These are phyloP conservation scores for Andalucia godoyi DNA, from an alignment of 78 protist genomes.

Conservation along the genomic window DNA sequence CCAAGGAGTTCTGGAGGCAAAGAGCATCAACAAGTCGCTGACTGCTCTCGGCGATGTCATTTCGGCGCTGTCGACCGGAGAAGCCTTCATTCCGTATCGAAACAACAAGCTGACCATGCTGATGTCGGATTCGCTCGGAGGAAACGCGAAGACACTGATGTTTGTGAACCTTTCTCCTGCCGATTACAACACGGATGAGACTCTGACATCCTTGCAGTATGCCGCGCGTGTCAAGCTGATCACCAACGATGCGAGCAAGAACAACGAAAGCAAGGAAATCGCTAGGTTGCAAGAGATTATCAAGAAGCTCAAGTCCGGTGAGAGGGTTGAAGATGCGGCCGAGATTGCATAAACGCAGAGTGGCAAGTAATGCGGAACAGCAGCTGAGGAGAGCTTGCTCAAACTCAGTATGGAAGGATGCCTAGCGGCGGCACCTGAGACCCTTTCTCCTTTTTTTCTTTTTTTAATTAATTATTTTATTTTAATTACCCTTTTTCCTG, in stretches of 20 bases:
- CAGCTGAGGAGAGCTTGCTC: no score
- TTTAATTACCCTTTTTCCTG: no score
- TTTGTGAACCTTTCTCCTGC: conserved; percentile 72
- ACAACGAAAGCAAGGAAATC: conserved; percentile 7
- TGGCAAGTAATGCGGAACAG: no score
- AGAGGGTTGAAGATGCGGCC: background rate
- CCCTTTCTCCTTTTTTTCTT: no score
- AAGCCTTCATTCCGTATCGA: conserved; percentile 38
- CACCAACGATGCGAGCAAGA: conserved; percentile 2
- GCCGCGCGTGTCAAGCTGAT: conserved; percentile 28
- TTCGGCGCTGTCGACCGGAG: conserved; percentile 16
- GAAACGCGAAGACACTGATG: conserved; percentile 74
- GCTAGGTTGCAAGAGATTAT: background rate
- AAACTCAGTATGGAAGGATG: no score
- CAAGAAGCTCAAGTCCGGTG: background rate
- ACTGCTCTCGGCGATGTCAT: conserved; percentile 37
- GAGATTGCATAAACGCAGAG: no score
- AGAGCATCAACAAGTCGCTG: conserved; percentile 34
- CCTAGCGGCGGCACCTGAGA: no score
- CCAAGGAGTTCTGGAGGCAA: conserved; percentile 25
- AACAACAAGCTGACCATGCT: conserved; percentile 43
- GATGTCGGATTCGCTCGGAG: conserved; percentile 42
- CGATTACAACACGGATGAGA: conserved; percentile 35
- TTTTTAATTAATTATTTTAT: no score
- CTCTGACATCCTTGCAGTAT: conserved; percentile 16